Percentiles rank a stretch among this genome's conserved stretches.
These are phyloP conservation scores for Zymoseptoria crescenta DNA, from an alignment of 2,329 filamentous ascomycete species.

Conservation along the genomic window DNA sequence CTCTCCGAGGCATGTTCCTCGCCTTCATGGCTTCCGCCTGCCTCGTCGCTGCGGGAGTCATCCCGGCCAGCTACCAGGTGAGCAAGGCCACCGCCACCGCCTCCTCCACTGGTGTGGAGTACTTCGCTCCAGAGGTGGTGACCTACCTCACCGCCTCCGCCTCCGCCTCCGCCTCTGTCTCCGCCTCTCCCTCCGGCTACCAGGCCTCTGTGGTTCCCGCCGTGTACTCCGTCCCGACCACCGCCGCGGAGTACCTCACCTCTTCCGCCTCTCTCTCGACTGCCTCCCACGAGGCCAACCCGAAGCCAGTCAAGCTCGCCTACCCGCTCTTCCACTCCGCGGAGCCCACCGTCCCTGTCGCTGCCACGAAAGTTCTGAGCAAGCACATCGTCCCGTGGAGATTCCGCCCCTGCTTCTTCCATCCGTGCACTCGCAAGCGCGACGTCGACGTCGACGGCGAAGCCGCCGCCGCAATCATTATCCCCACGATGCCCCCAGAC, in stretches of 20 bases:
- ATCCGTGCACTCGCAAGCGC: no score
- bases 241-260: neutral
- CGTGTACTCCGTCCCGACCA: neutral
- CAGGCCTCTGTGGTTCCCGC: neutral
- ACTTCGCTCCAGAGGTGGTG: neutral
- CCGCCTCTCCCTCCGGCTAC: neutral
- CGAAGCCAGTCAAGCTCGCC: neutral
- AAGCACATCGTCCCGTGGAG: no score
- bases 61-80: neutral
- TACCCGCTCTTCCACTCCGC: no score
- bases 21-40: neutral
- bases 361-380: no score
- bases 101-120: neutral
- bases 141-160: neutral
- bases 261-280: neutral
- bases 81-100: neutral
- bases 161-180: no score
- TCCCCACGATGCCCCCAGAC: no score
- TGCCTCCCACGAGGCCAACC: neutral
- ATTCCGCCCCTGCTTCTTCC: no score
- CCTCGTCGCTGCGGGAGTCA: neutral
- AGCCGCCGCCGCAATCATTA: no score
- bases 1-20: neutral
- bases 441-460: no score
- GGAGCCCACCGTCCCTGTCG: neutral